Evolutionary conservation across 2,329 filamentous ascomycete species (phyloP), one percentile per base, ranked within the genome.

Genomic region (Ophiosphaerella narmari): DNA sequence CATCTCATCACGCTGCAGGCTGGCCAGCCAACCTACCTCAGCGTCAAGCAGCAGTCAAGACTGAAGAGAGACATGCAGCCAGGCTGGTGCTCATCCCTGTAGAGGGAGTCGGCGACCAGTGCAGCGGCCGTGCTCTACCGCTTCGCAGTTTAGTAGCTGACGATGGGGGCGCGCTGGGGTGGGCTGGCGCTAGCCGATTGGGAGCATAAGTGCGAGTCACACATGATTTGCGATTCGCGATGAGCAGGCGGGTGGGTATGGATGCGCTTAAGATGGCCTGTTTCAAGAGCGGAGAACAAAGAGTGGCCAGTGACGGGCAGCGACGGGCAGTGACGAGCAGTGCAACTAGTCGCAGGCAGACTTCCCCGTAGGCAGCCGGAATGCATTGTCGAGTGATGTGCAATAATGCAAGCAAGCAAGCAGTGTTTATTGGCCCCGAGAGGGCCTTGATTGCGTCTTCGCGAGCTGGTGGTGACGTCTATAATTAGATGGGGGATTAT

Each of bases 401-500:
- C 48, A 52, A 48, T 52, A 51, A 47, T 52, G 54, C 57, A 43
- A 56, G 49, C 18, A 21, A 21, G 18, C 18, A 21, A 21, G 18
- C 18, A 57, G 53, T 65, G 60, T 56, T 60, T 65, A 57, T 59
- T 60, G 61, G 61, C 57, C 63, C 62, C 48, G 50, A 49, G 48
- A 41, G 52, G 54, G 59, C 43, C 47, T 50, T 49, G 38, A 57
- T 61, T 53, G 43, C 26, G 54, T 43, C 37, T 53, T 44, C 33
- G 39, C 40, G 16, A 35, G 34, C 24, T 39, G 55, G 48, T 52
- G 54, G 54, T 54, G 59, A 54, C 48, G 43, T 42, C 66, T 71
- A 70, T 65, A 65, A 63, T 65, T 71, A 71, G 64, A 43, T 35
- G 36, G 40, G 36, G 26, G 46, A 42, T 51, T 61, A 65, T 71